phyloP scores from a whole-genome alignment of 2,329 filamentous ascomycete species.

The Fusarium coffeatum region DNA sequence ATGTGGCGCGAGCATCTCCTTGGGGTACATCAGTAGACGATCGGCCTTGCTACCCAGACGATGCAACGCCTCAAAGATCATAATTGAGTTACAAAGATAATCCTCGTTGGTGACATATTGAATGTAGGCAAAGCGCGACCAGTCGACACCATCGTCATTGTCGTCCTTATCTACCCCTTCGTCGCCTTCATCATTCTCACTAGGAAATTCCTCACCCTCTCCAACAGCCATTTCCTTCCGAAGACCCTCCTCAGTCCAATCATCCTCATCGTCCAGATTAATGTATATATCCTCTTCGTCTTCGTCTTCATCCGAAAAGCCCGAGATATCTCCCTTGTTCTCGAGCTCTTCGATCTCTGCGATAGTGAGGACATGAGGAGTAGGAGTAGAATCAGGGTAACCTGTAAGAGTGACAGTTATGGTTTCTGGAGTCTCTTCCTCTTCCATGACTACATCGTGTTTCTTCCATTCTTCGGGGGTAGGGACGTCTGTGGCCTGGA shows the following conservation, averaged over 20 bases:
- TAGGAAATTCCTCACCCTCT: not conserved
- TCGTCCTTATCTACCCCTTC: not conserved
- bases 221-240: not conserved
- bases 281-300: not conserved
- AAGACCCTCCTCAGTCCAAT: slow-evolving; percentile 1
- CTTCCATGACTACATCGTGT: not conserved
- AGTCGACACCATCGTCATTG: slow-evolving; percentile 4
- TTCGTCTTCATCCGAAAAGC: not conserved
- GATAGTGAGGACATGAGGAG: not conserved
- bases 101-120: slow-evolving; percentile 62
- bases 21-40: slow-evolving; percentile 60
- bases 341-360: slow-evolving; percentile 9
- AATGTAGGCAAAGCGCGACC: slow-evolving; percentile 57
- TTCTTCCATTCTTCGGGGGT: not conserved
- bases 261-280: not conserved
- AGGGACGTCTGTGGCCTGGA: not conserved
- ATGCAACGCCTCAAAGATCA: slow-evolving; percentile 61
- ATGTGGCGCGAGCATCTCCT: slow-evolving; percentile 50
- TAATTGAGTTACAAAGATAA: slow-evolving; percentile 63
- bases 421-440: not conserved
- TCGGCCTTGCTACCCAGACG: slow-evolving; percentile 57
- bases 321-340: slow-evolving; percentile 4
- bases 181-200: not conserved
- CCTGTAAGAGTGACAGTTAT: not conserved
- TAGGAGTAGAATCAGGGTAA: not conserved